Evolutionary conservation across 371 early-diverging fungal genomes (phyloP), one percentile per base, ranked within the genome.

Genomic region (Rhizopus microsporus): DNA sequence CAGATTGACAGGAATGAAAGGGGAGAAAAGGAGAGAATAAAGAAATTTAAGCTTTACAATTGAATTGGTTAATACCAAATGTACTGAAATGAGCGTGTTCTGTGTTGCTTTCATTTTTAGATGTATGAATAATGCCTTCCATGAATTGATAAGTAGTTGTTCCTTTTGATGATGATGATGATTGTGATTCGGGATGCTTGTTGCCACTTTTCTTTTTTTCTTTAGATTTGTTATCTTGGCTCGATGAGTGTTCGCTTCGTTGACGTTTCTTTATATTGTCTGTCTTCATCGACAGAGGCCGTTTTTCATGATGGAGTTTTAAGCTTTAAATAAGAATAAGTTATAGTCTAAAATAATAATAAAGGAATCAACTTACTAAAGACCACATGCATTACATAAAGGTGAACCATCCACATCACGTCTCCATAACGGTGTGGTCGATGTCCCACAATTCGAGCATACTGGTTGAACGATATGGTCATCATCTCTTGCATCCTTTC

Each of bases 371-470:
- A 75, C 72, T 83, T 78, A 88, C 72, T 96, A 97, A 54, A 98
- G 75, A 9, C 97, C 97, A 66, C 97, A 97, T 7, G 97, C 97
- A 71, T 97, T 97, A 75, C 98, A 97, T 49, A 96, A 73, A 40
- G 83, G 77, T 42, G 87, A 81, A 29, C 91, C 93, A 29, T 87
- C 78, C 47, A 85, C 85, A 62, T 90, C 90, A 53, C 96, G 81
- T 42, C 99, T 82, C 99, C 99, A 98, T 23, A 96, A 86, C 1
- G 98, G 97, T 4, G 98, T 98, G 31, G 80, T 80, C 2, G 87
- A 90, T 8, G 94, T 93, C 10, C 78, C 71, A 78, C 98, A 97
- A 68, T 97, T 96, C 39, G 81, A 79, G 74, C 98, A 97, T 7
- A 63, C 63, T 4, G 83, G 79, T 52, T 81, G 82, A 31, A 70